Evolutionary conservation across 176 grass and related monocot species (phyloP).

Genomic region (Elaeis guineensis): DNA sequence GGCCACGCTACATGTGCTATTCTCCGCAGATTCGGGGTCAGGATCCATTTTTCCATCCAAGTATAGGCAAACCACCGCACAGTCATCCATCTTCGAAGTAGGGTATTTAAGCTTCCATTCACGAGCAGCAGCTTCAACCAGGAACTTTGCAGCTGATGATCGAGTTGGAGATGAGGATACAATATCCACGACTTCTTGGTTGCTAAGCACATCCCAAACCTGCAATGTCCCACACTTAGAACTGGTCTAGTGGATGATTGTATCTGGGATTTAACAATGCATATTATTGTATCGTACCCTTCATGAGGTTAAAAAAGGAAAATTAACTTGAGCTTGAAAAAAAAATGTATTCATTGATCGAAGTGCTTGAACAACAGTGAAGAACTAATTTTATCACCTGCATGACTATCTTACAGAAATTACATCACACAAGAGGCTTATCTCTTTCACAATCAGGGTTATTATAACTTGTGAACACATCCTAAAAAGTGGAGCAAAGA

Average conservation of each 20-base stretch:
- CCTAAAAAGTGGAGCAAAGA: too few species aligned
- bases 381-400: too few species aligned
- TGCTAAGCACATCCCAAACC: constrained; percentile 98
- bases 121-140: constrained; percentile 70
- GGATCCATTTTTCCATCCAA: constrained; percentile 68
- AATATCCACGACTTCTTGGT: constrained; percentile 86
- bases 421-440: too few species aligned
- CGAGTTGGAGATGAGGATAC: constrained; percentile 55
- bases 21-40: constrained; percentile 35
- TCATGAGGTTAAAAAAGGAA: too few species aligned
- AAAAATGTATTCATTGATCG: too few species aligned
- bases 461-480: too few species aligned
- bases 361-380: too few species aligned
- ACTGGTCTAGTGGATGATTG: background rate
- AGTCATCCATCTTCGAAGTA: constrained; percentile 80
- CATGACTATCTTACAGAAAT: too few species aligned
- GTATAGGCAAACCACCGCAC: constrained; percentile 78
- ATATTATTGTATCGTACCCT: too few species aligned
- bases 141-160: constrained; percentile 46
- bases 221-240: constrained; percentile 29
- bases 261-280: background rate
- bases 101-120: constrained; percentile 97
- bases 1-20: constrained; percentile 31
- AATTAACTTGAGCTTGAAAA: too few species aligned
- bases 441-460: too few species aligned